phyloP scores from a whole-genome alignment of 306 rosid genomes.

The Fagus sylvatica region DNA sequence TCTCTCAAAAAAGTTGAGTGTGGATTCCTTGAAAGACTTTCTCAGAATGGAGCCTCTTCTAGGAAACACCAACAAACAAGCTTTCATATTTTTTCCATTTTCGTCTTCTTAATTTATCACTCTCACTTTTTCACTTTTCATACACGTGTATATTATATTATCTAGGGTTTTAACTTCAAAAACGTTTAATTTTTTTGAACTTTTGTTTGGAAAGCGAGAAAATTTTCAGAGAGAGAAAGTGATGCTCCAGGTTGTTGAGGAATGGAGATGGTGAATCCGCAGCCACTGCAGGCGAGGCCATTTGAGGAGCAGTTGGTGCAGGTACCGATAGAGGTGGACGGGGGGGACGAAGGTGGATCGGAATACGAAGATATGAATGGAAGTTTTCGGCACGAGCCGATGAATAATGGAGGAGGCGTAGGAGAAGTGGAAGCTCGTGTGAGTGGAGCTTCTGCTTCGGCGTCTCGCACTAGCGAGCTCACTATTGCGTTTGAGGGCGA shows the following conservation, averaged over 20 bases:
- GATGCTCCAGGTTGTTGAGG: background rate
- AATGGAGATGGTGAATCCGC: constrained; percentile 11
- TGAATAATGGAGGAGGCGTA: constrained; percentile 22
- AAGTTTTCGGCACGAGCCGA: constrained; percentile 9
- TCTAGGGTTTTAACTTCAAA: background rate
- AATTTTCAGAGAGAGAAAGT: background rate
- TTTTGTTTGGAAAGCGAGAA: background rate
- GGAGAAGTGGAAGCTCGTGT: constrained; percentile 18
- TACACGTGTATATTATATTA: too few relatives aligned
- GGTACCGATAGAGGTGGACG: constrained; percentile 29
- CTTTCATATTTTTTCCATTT: background rate
- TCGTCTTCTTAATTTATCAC: background rate
- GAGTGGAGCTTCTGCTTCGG: constrained; percentile 15
- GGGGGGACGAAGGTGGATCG: constrained; percentile 16
- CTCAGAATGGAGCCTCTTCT: background rate
- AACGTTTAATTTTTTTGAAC: background rate
- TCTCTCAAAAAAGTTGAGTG: background rate
- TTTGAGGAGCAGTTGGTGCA: background rate
- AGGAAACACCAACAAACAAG: background rate
- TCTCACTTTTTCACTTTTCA: too few relatives aligned
- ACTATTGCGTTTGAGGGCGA: constrained; percentile 72
- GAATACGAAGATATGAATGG: constrained; percentile 24
- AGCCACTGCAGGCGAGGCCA: constrained; percentile 8
- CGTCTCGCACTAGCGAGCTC: constrained; percentile 62
- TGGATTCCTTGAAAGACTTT: too few relatives aligned